phyloP scores from a whole-genome alignment of 225 moss, liverwort and hornwort genomes.

The Physcomitrellopsis africana region DNA sequence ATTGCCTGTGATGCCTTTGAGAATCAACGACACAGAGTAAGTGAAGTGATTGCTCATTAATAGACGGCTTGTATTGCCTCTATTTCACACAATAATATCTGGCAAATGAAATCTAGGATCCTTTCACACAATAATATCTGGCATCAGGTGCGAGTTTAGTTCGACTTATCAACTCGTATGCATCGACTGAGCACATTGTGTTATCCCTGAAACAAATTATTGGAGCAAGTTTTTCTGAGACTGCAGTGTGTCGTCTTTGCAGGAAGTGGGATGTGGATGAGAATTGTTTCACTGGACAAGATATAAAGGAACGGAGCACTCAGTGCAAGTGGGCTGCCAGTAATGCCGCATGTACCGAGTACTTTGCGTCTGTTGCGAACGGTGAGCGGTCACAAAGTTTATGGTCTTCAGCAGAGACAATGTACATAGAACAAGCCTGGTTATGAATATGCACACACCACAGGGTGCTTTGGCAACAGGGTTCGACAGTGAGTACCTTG shows the following conservation, averaged over 20 bases:
- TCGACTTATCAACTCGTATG: background rate
- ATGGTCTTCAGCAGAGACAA: too few relatives aligned
- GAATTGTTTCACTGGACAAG: slow-evolving; percentile 35
- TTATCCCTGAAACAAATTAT: background rate
- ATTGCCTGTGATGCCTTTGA: slow-evolving; percentile 12
- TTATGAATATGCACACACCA: background rate
- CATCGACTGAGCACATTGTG: background rate
- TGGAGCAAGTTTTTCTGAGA: background rate
- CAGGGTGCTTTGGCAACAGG: background rate
- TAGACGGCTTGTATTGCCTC: background rate
- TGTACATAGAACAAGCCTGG: background rate
- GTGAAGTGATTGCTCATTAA: background rate
- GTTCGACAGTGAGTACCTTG: background rate
- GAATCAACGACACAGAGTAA: background rate
- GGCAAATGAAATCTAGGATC: background rate
- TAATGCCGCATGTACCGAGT: background rate
- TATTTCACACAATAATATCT: background rate
- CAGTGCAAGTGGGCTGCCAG: slow-evolving; percentile 23
- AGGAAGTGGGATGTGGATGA: slow-evolving; percentile 44
- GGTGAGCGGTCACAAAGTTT: slow-evolving; percentile 28
- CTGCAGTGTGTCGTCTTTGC: background rate
- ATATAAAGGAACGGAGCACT: background rate
- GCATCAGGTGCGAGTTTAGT: too few relatives aligned
- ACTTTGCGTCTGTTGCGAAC: background rate
- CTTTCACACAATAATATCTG: background rate